Conservation (phyloP, 768 basidiomycete genomes). For the Hericium alpestre region DNA sequence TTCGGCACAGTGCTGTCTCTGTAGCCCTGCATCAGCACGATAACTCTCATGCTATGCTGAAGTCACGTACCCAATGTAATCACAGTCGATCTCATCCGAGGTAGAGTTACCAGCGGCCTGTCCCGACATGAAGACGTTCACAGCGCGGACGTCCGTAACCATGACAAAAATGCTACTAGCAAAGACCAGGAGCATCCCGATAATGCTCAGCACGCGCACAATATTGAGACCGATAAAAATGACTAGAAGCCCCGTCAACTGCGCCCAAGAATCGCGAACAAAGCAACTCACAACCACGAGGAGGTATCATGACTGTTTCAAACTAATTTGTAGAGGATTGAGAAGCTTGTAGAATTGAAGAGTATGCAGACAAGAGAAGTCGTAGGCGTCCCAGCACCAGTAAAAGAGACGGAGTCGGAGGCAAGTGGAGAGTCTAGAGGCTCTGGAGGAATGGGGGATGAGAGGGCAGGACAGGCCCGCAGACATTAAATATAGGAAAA, state of each 20-base stretch:
- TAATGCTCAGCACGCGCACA: slow-evolving; percentile 69
- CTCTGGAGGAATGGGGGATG: background rate
- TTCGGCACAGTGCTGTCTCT: slow-evolving; percentile 78
- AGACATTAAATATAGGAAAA: too few relatives aligned
- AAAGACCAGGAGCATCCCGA: slow-evolving; percentile 72
- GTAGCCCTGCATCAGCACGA: slow-evolving; percentile 14
- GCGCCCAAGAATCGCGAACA: background rate
- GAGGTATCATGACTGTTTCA: slow-evolving; percentile 3
- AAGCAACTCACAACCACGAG: slow-evolving; percentile 2
- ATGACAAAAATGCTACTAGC: slow-evolving; percentile 61
- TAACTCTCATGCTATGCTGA: background rate
- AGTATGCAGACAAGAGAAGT: too few relatives aligned
- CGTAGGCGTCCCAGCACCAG: slow-evolving; percentile 11
- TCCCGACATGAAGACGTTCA: slow-evolving; percentile 50
- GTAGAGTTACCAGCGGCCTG: slow-evolving; percentile 19
- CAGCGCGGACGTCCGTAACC: slow-evolving; percentile 63
- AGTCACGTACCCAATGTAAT: slow-evolving; percentile 62
- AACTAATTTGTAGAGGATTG: background rate
- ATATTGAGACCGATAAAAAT: slow-evolving; percentile 71
- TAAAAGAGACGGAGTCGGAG: background rate
- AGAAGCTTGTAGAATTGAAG: too few relatives aligned
- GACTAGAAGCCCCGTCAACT: slow-evolving; percentile 22
- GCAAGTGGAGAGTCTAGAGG: background rate
- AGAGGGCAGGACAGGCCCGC: background rate
- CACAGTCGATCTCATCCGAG: slow-evolving; percentile 40